Conservation (phyloP, 2,329 filamentous ascomycete genomes). For the Sporothrix pseudoabietina region DNA sequence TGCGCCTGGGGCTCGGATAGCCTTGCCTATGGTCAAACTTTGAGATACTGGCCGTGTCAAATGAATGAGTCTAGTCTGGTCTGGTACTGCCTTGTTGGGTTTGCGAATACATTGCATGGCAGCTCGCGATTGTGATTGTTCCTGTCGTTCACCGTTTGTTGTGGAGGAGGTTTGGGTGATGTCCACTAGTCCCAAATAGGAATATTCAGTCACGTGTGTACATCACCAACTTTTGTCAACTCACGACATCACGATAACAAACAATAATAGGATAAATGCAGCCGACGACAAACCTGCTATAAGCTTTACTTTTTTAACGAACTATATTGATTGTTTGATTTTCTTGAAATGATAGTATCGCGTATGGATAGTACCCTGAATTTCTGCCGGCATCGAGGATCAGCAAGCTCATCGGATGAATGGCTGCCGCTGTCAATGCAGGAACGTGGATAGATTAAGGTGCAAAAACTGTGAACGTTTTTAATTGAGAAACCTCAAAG, state of each 20-base stretch:
- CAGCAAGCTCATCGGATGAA: not conserved
- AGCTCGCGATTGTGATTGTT: no score
- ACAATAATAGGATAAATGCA: not conserved
- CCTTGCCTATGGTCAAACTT: not conserved
- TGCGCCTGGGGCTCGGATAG: no score
- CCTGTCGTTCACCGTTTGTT: slow-evolving; percentile 6
- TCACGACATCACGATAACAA: not conserved
- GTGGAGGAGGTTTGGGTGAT: not conserved
- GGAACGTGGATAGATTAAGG: slow-evolving; percentile 15
- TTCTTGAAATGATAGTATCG: not conserved
- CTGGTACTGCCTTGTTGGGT: not conserved
- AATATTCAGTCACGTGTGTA: not conserved
- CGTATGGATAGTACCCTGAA: not conserved
- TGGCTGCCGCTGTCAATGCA: not conserved
- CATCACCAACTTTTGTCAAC: not conserved
- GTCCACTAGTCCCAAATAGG: not conserved
- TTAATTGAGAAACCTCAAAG: not conserved
- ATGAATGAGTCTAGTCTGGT: not conserved
- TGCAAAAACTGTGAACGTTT: not conserved
- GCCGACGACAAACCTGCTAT: not conserved
- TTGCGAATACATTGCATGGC: not conserved
- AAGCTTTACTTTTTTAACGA: not conserved
- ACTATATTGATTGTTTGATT: not conserved
- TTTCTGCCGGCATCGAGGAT: not conserved
- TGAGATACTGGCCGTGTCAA: not conserved